phyloP scores from a whole-genome alignment of 1,284 basidiomycete genomes.

The Leucoagaricus sp. region DNA sequence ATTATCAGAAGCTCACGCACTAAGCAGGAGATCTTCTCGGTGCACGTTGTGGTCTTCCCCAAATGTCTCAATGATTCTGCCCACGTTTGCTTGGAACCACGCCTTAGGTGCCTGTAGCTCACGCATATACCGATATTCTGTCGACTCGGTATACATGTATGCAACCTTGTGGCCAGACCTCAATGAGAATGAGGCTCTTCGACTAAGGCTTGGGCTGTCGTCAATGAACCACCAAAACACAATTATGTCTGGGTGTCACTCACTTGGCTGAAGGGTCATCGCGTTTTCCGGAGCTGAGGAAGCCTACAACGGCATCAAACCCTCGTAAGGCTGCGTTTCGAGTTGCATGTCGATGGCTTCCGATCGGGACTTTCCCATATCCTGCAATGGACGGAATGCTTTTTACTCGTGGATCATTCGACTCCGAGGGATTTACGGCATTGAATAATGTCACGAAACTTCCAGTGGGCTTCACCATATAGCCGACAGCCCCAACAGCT shows the following conservation, averaged over 20 bases:
- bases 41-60: conserved; percentile 50
- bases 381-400: conserved; percentile 53
- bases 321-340: conserved; percentile 32
- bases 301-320: conserved; percentile 42
- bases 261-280: conserved; percentile 44
- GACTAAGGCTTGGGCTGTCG: conserved; percentile 33
- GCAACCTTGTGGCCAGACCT: conserved; percentile 66
- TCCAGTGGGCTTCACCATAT: conserved; percentile 61
- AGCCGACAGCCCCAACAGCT: conserved; percentile 70
- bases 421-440: conserved; percentile 50
- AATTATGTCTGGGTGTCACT: conserved; percentile 29
- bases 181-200: conserved; percentile 62
- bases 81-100: conserved; percentile 66
- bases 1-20: conserved; percentile 30
- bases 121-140: conserved; percentile 67
- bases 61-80: conserved; percentile 57
- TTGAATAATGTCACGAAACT: conserved; percentile 73
- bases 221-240: conserved; percentile 32
- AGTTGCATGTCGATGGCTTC: conserved; percentile 19
- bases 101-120: conserved; percentile 59
- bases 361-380: conserved; percentile 50
- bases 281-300: conserved; percentile 16
- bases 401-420: conserved; percentile 33
- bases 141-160: conserved; percentile 66
- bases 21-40: conserved; percentile 64